A percentile compares a stretch with the other conserved stretches of the same genome.
phyloP scores from a whole-genome alignment of 768 basidiomycete genomes.

The Pseudohyphozyma bogoriensis region DNA sequence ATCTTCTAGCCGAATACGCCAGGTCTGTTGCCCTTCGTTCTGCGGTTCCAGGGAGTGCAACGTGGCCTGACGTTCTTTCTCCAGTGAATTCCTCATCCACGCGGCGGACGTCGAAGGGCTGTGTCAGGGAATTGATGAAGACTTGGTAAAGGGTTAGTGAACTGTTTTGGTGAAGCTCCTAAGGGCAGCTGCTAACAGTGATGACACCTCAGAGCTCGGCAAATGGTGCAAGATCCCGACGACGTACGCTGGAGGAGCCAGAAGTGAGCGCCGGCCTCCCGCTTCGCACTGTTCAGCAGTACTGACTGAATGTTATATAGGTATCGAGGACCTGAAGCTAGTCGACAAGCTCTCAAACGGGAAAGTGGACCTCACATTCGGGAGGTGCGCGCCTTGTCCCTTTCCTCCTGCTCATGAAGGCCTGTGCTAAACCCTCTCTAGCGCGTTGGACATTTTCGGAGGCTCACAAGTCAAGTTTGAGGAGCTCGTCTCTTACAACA shows the following conservation, averaged over 20 bases:
- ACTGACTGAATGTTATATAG: conserved; percentile 41
- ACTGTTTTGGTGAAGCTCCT: neutral
- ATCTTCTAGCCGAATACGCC: conserved; percentile 67
- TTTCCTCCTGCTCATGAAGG: neutral
- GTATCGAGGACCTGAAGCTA: conserved; percentile 64
- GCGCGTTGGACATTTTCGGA: conserved; percentile 46
- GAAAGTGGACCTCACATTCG: conserved; percentile 75
- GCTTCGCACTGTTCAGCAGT: neutral
- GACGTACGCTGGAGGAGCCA: conserved; percentile 95
- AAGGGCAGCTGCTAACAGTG: neutral
- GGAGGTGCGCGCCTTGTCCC: conserved; percentile 48
- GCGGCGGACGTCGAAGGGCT: conserved; percentile 98
- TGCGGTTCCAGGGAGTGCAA: neutral
- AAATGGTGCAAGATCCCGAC: conserved; percentile 85
- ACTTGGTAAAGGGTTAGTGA: conserved; percentile 65
- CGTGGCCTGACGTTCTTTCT: neutral
- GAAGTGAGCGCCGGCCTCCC: conserved; percentile 46
- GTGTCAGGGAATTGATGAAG: conserved; percentile 89
- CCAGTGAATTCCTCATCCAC: conserved; percentile 88
- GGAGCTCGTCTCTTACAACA: conserved; percentile 40
- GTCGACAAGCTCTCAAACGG: conserved; percentile 73
- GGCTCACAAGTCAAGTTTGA: conserved; percentile 42
- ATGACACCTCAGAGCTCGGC: conserved; percentile 54
- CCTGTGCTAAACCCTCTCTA: conserved; percentile 13
- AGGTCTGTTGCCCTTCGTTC: conserved; percentile 45